Conservation (phyloP, 2,329 filamentous ascomycete genomes). For the Pyrenochaeta sp. region DNA sequence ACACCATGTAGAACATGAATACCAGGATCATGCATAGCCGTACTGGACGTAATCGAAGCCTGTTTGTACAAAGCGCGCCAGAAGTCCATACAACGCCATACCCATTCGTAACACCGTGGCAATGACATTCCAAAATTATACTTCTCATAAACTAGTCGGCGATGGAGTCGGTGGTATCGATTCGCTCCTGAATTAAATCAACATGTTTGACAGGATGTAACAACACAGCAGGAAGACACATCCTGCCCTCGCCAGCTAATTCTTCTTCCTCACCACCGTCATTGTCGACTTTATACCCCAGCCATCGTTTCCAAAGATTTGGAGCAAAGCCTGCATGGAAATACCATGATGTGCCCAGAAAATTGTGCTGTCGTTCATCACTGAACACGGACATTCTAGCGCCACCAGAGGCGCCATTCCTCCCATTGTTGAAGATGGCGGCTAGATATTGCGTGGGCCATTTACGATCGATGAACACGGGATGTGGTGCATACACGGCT, state of each 20-base stretch:
- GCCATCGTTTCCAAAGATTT: conserved; percentile 65
- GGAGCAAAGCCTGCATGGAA: conserved; percentile 62
- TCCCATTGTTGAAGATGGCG: conserved; percentile 64
- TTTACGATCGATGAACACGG: conserved; percentile 64
- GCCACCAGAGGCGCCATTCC: conserved; percentile 60
- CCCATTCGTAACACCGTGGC: neutral
- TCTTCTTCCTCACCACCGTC: conserved; percentile 58
- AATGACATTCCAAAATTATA: neutral
- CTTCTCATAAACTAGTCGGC: neutral
- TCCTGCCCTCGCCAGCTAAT: conserved; percentile 55
- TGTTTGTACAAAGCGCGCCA: neutral
- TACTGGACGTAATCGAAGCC: conserved; percentile 3
- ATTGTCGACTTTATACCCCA: conserved; percentile 62
- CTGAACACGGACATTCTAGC: conserved; percentile 59
- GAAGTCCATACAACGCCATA: conserved; percentile 2
- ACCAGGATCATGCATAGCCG: conserved; percentile 1
- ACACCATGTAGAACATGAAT: conserved; percentile 6
- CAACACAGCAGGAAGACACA: conserved; percentile 59
- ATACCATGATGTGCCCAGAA: conserved; percentile 63
- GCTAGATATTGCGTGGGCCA: conserved; percentile 65
- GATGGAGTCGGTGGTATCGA: neutral
- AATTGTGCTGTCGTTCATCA: conserved; percentile 63
- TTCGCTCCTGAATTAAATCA: conserved; percentile 55
- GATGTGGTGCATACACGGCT: conserved; percentile 71
- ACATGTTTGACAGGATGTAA: conserved; percentile 62